Percentiles rank a stretch among this genome's conserved stretches.
These are phyloP conservation scores for Kwoniella bestiolae DNA, from an alignment of 768 basidiomycete genomes.

Conservation along the genomic window DNA sequence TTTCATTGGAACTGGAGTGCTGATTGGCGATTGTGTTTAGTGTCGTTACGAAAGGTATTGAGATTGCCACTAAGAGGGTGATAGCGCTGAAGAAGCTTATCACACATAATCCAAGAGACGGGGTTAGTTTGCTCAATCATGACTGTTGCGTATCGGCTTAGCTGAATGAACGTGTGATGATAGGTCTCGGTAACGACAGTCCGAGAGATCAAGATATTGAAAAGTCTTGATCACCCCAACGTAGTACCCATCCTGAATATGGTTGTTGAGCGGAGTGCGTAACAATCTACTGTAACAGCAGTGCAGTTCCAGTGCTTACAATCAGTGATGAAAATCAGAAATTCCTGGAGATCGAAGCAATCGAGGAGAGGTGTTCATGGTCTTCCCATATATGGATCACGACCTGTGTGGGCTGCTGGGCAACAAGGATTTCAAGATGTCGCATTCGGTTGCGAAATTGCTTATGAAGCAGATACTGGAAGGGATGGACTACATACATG, in stretches of 20 bases:
- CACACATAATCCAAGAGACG: slow-evolving; percentile 96
- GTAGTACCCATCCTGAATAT: slow-evolving; percentile 89
- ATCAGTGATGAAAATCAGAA: too few species aligned
- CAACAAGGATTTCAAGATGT: slow-evolving; percentile 78
- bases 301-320: too few species aligned
- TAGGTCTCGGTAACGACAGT: slow-evolving; percentile 85
- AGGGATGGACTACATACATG: slow-evolving; percentile 94
- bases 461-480: slow-evolving; percentile 96
- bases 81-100: slow-evolving; percentile 94
- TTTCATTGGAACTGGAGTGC: not conserved
- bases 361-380: slow-evolving; percentile 83
- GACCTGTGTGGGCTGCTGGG: slow-evolving; percentile 93
- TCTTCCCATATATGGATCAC: slow-evolving; percentile 99
- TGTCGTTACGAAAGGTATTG: slow-evolving; percentile 87
- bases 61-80: slow-evolving; percentile 64
- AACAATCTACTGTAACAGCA: too few species aligned
- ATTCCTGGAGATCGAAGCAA: slow-evolving; percentile 26
- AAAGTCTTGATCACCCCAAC: slow-evolving; percentile 80
- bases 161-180: not conserved
- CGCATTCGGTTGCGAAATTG: slow-evolving; percentile 85
- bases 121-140: slow-evolving; percentile 62
- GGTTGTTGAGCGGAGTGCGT: slow-evolving; percentile 68
- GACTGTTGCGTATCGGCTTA: not conserved
- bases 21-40: not conserved
- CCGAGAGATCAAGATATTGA: slow-evolving; percentile 95